Conservation (phyloP, 495 filamentous ascomycete genomes). For the Gamarada debralockiae region DNA sequence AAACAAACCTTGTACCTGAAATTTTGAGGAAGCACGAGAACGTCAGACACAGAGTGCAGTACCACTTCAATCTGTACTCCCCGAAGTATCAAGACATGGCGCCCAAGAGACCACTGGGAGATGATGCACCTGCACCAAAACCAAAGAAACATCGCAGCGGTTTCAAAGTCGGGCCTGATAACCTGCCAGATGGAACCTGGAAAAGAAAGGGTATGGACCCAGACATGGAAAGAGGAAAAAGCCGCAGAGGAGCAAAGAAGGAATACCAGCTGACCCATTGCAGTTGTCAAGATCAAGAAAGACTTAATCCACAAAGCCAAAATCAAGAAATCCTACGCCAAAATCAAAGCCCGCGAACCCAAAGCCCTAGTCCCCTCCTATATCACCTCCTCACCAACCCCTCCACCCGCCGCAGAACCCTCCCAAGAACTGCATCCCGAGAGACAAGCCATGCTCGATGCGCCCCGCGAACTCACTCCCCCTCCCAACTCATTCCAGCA, state of each 20-base stretch:
- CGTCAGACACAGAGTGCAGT: too few relatives aligned
- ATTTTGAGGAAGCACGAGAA: too few relatives aligned
- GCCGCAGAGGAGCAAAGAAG: too few relatives aligned
- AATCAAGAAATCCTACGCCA: slow-evolving; percentile 88
- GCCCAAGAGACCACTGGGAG: slow-evolving; percentile 57
- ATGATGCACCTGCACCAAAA: slow-evolving; percentile 32
- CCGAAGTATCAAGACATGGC: slow-evolving; percentile 43
- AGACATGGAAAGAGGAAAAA: not conserved
- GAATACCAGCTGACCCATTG: slow-evolving; percentile 3
- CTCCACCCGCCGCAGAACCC: slow-evolving; percentile 16
- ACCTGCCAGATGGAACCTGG: slow-evolving; percentile 90
- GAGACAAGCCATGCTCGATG: slow-evolving; percentile 63
- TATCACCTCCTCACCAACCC: not conserved
- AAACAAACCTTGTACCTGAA: not conserved
- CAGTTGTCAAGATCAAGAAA: slow-evolving; percentile 89
- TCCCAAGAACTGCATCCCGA: slow-evolving; percentile 66
- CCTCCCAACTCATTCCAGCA: slow-evolving; percentile 7
- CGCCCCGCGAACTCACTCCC: slow-evolving; percentile 28
- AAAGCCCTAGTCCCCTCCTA: not conserved
- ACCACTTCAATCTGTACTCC: not conserved
- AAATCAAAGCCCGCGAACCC: slow-evolving; percentile 60
- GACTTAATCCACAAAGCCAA: slow-evolving; percentile 91
- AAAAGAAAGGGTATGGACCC: slow-evolving; percentile 72
- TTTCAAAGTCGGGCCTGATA: slow-evolving; percentile 79
- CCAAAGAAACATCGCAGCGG: slow-evolving; percentile 46